Base-by-base conservation (phyloP, 495 filamentous ascomycete species). In the Neurospora sp. region DNA sequence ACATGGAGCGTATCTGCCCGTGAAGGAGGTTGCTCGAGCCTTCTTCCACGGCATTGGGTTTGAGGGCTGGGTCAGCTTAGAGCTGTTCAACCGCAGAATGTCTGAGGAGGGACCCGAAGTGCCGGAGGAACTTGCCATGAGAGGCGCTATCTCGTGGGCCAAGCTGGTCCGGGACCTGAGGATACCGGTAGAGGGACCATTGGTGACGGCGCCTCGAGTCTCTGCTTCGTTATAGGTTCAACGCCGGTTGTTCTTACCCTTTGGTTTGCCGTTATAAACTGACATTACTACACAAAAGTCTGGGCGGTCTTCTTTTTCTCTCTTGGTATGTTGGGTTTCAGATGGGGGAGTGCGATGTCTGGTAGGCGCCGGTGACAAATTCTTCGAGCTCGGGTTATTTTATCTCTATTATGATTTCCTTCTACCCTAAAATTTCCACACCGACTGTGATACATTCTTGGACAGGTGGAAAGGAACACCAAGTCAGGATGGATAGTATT, bases 31-130 rank as follows among this genome's bases (percentile, higher is more conserved):
- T 69, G 83, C 89, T 8, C 78, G 82, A 70, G 89, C 88, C 9
- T 88, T 95, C 70, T 87, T 92, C 69, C 83, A 87, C 17, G 88
- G 87, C 5, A 80, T 92, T 13, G 89, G 90, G 7, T 96, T 89
- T 75, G 83, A 89, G 70, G 92, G 92, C 0, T 94, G 91, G 91
- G 88, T 94, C n/a, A 91, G 89, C 74, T 84, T 93, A 76, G 92
- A 96, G 83, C 80, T 95, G 69, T 96, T 96, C 78, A 90, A 89
- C 77, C 82, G 90, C 45, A 88, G 86, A 38, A 87, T 93, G 82
- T 83, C 85, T 17, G 86, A 90, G 75, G 69, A 77, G 28, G 81
- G 83, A 70, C 73, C 84, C 34, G 79, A 78, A 0, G 88, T 91
- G 10, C 90, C 90, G 0, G 82, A 81, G 69, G 86, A 89, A 70